Conservation (phyloP, 2,329 filamentous ascomycete genomes). For the Ascochyta fabae region DNA sequence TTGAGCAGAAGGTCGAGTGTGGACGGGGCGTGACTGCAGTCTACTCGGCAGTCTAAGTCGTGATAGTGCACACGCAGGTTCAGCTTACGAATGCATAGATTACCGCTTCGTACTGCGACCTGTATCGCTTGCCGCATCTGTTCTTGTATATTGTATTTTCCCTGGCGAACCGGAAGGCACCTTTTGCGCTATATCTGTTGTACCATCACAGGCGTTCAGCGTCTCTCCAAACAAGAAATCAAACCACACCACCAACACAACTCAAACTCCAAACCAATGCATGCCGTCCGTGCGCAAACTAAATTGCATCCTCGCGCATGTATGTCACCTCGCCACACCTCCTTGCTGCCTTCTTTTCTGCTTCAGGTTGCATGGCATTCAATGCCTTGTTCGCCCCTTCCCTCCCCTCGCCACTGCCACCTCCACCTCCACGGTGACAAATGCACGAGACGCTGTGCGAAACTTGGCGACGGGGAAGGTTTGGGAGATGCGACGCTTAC, state of each 20-base stretch:
- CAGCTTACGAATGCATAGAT: slow-evolving; percentile 6
- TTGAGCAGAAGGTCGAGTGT: slow-evolving; percentile 90
- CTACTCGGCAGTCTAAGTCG: slow-evolving; percentile 65
- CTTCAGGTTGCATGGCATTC: neutral
- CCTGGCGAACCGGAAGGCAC: neutral
- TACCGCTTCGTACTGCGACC: slow-evolving; percentile 2
- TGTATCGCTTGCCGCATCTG: neutral
- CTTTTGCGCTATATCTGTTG: neutral
- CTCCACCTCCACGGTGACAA: neutral
- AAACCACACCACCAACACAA: neutral
- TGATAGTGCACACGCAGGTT: neutral
- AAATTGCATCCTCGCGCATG: neutral
- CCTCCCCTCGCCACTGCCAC: neutral
- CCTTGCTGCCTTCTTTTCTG: neutral
- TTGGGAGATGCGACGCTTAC: slow-evolving; percentile 3
- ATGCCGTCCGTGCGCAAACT: neutral
- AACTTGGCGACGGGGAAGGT: slow-evolving; percentile 1
- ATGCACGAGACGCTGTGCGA: slow-evolving; percentile 1
- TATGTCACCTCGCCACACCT: neutral
- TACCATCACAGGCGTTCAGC: slow-evolving; percentile 6
- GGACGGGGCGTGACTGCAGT: slow-evolving; percentile 82
- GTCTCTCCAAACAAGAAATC: neutral
- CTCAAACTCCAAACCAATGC: neutral
- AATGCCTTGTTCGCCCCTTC: no score
- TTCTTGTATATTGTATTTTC: slow-evolving; percentile 4